phyloP scores from a whole-genome alignment of 257 asterid genomes.

The Nicotiana noctiflora region DNA sequence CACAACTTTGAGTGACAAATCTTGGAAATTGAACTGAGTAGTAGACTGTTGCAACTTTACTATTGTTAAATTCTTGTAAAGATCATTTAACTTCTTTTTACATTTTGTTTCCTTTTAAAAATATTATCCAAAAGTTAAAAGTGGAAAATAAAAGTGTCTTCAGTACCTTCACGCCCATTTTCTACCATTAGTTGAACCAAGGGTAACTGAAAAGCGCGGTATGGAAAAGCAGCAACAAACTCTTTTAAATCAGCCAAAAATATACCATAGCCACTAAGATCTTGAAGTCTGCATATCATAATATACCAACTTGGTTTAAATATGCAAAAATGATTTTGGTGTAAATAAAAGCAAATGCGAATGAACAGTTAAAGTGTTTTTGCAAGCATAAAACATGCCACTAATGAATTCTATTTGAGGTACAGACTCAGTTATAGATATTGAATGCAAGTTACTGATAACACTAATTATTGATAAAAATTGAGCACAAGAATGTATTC shows the following conservation, averaged over 20 bases:
- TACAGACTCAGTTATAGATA: not conserved
- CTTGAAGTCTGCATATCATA: constrained; percentile 8
- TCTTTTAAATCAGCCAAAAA: not conserved
- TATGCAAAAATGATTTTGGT: no score
- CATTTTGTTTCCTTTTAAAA: not conserved
- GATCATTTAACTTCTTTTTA: no score
- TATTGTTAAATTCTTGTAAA: no score
- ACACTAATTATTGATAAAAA: not conserved
- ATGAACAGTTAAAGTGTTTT: not conserved
- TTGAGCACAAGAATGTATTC: not conserved
- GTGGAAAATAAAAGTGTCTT: not conserved
- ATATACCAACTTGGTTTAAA: no score
- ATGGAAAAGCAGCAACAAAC: constrained; percentile 3
- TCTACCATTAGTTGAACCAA: constrained; percentile 15
- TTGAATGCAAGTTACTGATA: no score
- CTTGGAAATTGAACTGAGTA: no score
- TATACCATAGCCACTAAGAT: not conserved
- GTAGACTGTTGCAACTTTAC: no score
- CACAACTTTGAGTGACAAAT: no score
- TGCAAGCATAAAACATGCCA: not conserved
- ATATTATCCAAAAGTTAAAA: not conserved
- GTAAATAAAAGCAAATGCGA: no score
- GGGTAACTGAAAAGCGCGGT: not conserved
- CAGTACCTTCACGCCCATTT: constrained; percentile 6
- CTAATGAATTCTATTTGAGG: not conserved